Evolutionary conservation across 306 rosid genomes (phyloP), one percentile per base, ranked within the genome.

Genomic region (Cajanus cajan): DNA sequence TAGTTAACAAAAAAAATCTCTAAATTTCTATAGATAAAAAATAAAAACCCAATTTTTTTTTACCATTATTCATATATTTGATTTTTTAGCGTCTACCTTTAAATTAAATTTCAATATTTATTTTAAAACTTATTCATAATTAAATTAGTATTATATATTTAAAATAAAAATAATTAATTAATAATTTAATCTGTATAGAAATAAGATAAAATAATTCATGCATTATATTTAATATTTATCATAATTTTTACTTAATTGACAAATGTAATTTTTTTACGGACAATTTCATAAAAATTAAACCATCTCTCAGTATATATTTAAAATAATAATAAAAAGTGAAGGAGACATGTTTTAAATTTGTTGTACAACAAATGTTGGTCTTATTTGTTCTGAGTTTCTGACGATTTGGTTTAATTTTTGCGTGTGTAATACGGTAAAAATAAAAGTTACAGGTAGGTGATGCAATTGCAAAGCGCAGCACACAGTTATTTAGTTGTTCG

Each of bases 401-500:
- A 71, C 51, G 10, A n/a, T 0, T 63, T 63, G 10, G 13, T 55
- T 73, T 18, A 58, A 44, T 37, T 59, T 59, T 72, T 61, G 52
- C 54, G 15, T 78, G 47, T 68, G 34, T 36, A 33, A 19, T 15
- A 64, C 40, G 61, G 55, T 28, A 78, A 63, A 84, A 41, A 28
- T 3, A 36, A 64, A 70, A 78, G 68, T 43, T 68, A 67, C 82
- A 70, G 85, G 76, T 52, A 63, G 48, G 71, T 55, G 80, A 81
- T 21, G 88, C 86, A n/a, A n/a, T n/a, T 90, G 76, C 88, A 31
- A 88, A 81, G 68, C 68, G 68, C 52, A 69, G 71, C 68, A 15
- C 85, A 78, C 97, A 81, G 91, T 85, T 87, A 89, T 87, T 88
- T 83, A 82, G 87, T 84, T 82, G 81, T 74, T 78, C 77, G 87